Evolutionary conservation across 371 early-diverging fungal species (phyloP).

Genomic region (Mortierella sp.): DNA sequence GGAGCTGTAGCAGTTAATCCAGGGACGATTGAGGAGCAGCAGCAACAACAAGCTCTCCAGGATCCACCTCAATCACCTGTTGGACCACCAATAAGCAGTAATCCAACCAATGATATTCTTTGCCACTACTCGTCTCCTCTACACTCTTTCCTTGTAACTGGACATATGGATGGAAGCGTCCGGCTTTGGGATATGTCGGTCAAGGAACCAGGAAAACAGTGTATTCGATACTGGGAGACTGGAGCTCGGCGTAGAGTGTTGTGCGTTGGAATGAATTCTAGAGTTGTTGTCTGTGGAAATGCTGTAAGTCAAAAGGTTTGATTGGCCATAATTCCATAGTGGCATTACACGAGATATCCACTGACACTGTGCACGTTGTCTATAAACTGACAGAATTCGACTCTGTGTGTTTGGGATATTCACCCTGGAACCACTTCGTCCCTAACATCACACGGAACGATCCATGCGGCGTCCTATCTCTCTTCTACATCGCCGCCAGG

Average conservation of each 20-base stretch:
- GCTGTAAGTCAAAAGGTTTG: slow-evolving; percentile 22
- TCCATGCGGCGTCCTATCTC: slow-evolving; percentile 49
- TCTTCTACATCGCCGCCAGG: slow-evolving; percentile 60
- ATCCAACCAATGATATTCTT: slow-evolving; percentile 57
- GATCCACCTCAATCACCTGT: background rate
- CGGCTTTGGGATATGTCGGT: slow-evolving; percentile 64
- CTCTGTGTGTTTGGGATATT: slow-evolving; percentile 71
- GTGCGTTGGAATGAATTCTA: slow-evolving; percentile 66
- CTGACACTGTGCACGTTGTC: background rate
- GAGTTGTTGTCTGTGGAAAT: slow-evolving; percentile 69
- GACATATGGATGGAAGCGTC: slow-evolving; percentile 68
- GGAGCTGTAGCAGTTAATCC: background rate
- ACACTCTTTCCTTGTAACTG: slow-evolving; percentile 64
- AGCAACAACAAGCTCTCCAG: background rate
- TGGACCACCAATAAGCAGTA: slow-evolving; percentile 1
- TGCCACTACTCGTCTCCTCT: slow-evolving; percentile 64
- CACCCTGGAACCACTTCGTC: slow-evolving; percentile 21
- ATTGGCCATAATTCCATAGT: background rate
- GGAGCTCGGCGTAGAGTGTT: slow-evolving; percentile 68
- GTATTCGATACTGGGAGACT: slow-evolving; percentile 60
- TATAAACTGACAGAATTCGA: slow-evolving; percentile 59
- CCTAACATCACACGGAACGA: slow-evolving; percentile 30
- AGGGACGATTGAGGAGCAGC: background rate
- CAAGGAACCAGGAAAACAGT: slow-evolving; percentile 31
- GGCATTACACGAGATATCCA: background rate